Evolutionary conservation across 176 grass and related monocot genomes (phyloP).

Genomic region (Elaeis guineensis): DNA sequence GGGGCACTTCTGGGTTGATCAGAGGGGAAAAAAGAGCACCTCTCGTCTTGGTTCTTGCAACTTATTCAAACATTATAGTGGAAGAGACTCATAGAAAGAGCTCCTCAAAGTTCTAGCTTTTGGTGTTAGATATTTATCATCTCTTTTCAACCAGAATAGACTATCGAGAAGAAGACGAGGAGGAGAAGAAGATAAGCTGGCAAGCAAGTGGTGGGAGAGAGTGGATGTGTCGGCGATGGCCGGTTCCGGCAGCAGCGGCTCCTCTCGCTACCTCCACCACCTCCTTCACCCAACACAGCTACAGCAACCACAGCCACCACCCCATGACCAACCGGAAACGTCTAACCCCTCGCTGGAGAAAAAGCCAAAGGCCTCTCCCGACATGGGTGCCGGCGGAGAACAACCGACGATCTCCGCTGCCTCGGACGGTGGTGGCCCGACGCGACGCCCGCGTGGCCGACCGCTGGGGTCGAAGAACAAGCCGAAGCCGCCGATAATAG

Average conservation of each 20-base stretch:
- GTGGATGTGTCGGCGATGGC: conserved; percentile 18
- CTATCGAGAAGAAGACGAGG: too few species aligned
- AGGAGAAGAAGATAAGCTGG: conserved; percentile 6
- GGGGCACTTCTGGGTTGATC: too few species aligned
- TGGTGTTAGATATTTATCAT: neutral
- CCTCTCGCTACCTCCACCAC: conserved; percentile 70
- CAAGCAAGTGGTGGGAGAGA: conserved; percentile 22
- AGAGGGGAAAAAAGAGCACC: too few species aligned
- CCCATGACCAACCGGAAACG: conserved; percentile 5
- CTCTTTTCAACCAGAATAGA: neutral
- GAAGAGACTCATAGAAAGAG: too few species aligned
- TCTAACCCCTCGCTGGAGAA: conserved; percentile 1
- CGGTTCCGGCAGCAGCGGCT: conserved; percentile 16
- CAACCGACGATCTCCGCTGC: neutral
- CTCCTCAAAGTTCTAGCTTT: too few species aligned
- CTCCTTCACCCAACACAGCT: conserved; percentile 21
- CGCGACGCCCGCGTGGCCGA: neutral
- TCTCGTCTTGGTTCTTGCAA: too few species aligned
- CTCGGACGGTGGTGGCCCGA: neutral
- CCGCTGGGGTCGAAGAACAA: conserved; percentile 14
- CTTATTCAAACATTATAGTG: too few species aligned
- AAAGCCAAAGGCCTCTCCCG: conserved; percentile 10
- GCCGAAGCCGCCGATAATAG: conserved; percentile 17
- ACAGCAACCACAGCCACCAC: conserved; percentile 4
- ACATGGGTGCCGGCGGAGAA: neutral